Percentiles rank a stretch among this genome's conserved stretches.
Conservation (phyloP, 345 rosid species). For the Boechera retrofracta region DNA sequence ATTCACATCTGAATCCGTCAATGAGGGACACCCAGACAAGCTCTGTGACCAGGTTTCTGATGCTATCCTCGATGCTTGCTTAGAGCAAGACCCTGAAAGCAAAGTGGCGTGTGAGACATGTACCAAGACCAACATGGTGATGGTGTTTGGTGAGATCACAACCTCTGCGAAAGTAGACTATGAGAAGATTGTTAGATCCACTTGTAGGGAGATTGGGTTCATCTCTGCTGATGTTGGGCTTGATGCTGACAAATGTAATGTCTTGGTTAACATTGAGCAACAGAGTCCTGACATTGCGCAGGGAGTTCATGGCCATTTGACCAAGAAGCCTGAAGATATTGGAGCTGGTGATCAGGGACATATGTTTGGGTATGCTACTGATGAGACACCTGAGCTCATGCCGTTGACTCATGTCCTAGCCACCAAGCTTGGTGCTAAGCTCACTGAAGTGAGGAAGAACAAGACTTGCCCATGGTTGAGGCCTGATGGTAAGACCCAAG, state of each 20-base stretch:
- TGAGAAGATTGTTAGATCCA: conserved; percentile 76
- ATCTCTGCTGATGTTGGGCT: conserved; percentile 76
- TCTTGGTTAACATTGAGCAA: conserved; percentile 76
- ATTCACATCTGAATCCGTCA: conserved; percentile 83
- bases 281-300: conserved; percentile 88
- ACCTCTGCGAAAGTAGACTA: conserved; percentile 71
- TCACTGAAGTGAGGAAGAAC: conserved; percentile 83
- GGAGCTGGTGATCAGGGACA: conserved; percentile 91
- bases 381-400: conserved; percentile 80
- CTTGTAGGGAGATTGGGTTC: conserved; percentile 80
- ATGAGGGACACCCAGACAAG: conserved; percentile 88
- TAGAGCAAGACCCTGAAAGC: conserved; percentile 86
- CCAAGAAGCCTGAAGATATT: conserved; percentile 82
- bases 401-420: conserved; percentile 82
- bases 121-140: conserved; percentile 83
- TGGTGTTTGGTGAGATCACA: conserved; percentile 87
- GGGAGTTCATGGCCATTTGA: conserved; percentile 82
- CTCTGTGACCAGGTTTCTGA: conserved; percentile 85
- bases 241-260: conserved; percentile 76
- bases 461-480: conserved; percentile 78
- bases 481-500: conserved; percentile 89
- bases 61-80: conserved; percentile 83
- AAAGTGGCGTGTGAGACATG: conserved; percentile 88
- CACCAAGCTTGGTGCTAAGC: conserved; percentile 83
- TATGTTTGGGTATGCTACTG: conserved; percentile 86